Evolutionary conservation across 805 yeast genomes (phyloP).

Genomic region (Kodamaea neixiangensis): DNA sequence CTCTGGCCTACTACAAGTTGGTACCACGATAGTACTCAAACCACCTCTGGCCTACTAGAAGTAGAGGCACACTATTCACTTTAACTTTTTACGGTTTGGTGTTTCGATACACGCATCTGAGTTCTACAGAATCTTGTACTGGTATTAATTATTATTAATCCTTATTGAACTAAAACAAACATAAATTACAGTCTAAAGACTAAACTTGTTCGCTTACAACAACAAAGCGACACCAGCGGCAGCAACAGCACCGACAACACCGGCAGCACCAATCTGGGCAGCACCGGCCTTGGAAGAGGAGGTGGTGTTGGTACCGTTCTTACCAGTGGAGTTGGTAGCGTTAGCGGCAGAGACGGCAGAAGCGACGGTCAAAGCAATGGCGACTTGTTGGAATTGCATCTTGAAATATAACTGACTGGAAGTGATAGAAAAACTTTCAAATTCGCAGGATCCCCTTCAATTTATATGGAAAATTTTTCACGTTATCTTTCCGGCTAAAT

Average conservation of each 20-base stretch:
- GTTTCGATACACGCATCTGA: no score
- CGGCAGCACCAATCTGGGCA: constrained; percentile 30
- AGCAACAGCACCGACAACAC: constrained; percentile 32
- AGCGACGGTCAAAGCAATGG: constrained; percentile 31
- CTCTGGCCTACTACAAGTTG: no score
- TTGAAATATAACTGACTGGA: constrained; percentile 7
- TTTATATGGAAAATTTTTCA: constrained; percentile 4
- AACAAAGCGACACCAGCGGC: constrained; percentile 33
- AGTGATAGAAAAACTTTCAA: background rate
- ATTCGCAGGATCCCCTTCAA: background rate
- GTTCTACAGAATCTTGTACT: background rate
- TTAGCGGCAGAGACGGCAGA: constrained; percentile 31
- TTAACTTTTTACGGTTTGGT: no score
- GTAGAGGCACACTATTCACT: no score
- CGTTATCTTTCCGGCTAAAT: no score
- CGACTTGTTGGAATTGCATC: constrained; percentile 31
- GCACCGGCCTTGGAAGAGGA: constrained; percentile 23
- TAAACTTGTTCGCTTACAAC: constrained; percentile 20
- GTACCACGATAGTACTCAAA: no score
- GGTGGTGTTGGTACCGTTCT: constrained; percentile 18
- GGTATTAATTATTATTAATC: background rate
- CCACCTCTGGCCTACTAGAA: no score
- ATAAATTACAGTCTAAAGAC: background rate
- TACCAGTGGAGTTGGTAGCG: constrained; percentile 19
- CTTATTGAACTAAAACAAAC: background rate